Conservation (phyloP, 2,329 filamentous ascomycete species). For the Periconia digitata region DNA sequence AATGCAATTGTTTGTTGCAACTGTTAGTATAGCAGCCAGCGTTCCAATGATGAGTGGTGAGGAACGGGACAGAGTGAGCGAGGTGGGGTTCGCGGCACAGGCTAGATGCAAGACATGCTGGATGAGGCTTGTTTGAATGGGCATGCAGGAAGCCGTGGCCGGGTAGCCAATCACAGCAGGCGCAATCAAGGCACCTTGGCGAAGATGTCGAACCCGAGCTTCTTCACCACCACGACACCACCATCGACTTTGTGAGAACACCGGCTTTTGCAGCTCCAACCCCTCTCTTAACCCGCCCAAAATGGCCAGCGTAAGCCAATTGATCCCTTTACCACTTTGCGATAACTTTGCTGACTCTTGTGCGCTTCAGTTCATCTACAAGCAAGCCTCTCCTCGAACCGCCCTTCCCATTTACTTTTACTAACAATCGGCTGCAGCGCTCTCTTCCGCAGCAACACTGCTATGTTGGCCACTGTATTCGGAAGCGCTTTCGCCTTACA, state of each 20-base stretch:
- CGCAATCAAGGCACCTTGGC: slow-evolving; percentile 17
- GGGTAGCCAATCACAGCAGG: slow-evolving; percentile 28
- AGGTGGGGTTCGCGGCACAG: no score
- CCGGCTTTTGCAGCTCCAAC: slow-evolving; percentile 22
- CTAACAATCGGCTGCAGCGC: slow-evolving; percentile 59
- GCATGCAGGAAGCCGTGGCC: background rate
- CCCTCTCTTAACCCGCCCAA: slow-evolving; percentile 38
- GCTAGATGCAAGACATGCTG: no score
- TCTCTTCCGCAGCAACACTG: slow-evolving; percentile 82
- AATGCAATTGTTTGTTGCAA: no score
- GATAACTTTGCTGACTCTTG: slow-evolving; percentile 25
- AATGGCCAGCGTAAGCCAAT: slow-evolving; percentile 63
- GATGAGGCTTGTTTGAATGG: background rate
- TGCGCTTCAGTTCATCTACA: slow-evolving; percentile 58
- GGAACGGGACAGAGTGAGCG: no score
- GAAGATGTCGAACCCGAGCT: slow-evolving; percentile 23
- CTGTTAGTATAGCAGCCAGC: no score
- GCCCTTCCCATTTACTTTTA: slow-evolving; percentile 13
- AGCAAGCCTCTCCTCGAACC: slow-evolving; percentile 42
- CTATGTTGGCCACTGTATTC: slow-evolving; percentile 88
- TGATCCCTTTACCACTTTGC: slow-evolving; percentile 10
- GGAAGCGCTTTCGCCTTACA: slow-evolving; percentile 86
- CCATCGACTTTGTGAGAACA: slow-evolving; percentile 26
- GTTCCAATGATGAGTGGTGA: no score
- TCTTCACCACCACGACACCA: slow-evolving; percentile 23